Evolutionary conservation across 2,329 filamentous ascomycete species (phyloP).

Genomic region (Cercospora sesami): DNA sequence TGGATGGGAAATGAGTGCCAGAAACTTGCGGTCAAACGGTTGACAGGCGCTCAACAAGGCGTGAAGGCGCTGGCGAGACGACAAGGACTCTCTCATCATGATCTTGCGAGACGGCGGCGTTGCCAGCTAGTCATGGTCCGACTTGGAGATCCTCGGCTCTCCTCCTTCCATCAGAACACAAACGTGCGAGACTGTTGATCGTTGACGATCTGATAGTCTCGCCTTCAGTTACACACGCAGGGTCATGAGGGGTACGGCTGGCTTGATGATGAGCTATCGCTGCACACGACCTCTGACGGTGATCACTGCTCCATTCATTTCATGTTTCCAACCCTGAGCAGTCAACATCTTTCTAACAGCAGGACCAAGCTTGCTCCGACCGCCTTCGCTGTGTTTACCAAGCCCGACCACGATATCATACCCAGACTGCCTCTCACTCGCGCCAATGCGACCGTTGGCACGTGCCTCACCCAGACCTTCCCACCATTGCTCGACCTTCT

Average conservation of each 20-base stretch:
- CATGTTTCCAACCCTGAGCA: slow-evolving; percentile 79
- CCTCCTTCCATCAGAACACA: neutral
- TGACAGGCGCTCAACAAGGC: slow-evolving; percentile 7
- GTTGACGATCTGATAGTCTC: neutral
- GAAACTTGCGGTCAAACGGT: neutral
- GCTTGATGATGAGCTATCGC: neutral
- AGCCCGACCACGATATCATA: slow-evolving; percentile 79
- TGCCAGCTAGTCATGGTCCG: neutral
- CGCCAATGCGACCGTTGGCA: slow-evolving; percentile 47
- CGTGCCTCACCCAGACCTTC: slow-evolving; percentile 65
- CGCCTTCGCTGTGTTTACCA: slow-evolving; percentile 75
- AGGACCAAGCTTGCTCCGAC: slow-evolving; percentile 72
- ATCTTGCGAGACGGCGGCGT: neutral
- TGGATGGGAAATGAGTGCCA: neutral
- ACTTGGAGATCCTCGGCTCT: neutral
- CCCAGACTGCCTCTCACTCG: slow-evolving; percentile 51
- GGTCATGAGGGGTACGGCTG: neutral
- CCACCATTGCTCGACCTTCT: slow-evolving; percentile 75
- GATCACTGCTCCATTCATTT: slow-evolving; percentile 69
- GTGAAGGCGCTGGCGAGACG: slow-evolving; percentile 4
- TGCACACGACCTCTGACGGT: slow-evolving; percentile 60
- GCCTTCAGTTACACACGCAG: neutral
- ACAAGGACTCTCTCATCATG: neutral
- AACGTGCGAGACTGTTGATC: neutral
- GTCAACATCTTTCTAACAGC: slow-evolving; percentile 75